These are phyloP conservation scores for Picea glauca DNA, from an alignment of 75 land plant genomes.

Conservation along the genomic window DNA sequence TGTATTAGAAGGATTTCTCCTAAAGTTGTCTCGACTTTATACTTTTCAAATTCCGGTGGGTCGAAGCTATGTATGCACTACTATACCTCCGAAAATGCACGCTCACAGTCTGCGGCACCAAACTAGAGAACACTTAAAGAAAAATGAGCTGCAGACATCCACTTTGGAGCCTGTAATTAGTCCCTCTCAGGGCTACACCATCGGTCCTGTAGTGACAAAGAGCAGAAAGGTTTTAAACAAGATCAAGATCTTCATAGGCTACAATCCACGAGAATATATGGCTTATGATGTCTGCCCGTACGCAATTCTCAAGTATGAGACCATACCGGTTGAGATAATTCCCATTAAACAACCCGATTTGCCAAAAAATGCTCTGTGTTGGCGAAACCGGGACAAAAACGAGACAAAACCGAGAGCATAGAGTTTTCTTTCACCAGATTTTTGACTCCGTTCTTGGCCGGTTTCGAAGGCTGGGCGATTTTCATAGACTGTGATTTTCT, in stretches of 20 bases:
- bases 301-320: conserved; percentile 59
- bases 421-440: conserved; percentile 48
- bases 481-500: no score
- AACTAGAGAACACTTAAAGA: neutral
- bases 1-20: neutral
- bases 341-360: conserved; percentile 65
- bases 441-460: no score
- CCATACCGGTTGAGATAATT: conserved; percentile 55
- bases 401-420: conserved; percentile 43
- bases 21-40: neutral
- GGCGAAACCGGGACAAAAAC: conserved; percentile 44
- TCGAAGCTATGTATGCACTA: neutral
- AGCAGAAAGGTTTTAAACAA: neutral
- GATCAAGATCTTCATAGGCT: conserved; percentile 63
- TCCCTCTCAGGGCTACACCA: neutral
- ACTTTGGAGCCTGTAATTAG: neutral
- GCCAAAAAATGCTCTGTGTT: conserved; percentile 39
- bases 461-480: no score
- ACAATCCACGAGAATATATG: conserved; percentile 67
- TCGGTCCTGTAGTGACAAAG: neutral
- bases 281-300: conserved; percentile 74
- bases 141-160: neutral
- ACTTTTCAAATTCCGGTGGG: neutral
- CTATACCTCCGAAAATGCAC: neutral
- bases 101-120: neutral